Base-by-base conservation (phyloP, 2,329 filamentous ascomycete species). In the Aspergillus fumigatus region DNA sequence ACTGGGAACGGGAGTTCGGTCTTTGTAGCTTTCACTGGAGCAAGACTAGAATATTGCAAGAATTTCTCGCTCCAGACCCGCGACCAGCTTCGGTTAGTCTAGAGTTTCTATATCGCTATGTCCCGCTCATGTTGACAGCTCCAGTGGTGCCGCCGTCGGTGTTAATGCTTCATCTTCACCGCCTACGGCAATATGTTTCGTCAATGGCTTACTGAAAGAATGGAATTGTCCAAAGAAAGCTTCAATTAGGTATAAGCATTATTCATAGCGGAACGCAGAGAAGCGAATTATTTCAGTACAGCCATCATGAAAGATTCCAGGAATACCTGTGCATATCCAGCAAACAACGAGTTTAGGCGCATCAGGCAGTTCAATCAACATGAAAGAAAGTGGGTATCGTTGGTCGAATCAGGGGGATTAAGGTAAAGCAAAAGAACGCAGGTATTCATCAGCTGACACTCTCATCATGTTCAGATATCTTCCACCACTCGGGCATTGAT, bases 401-500 rank as follows among this genome's bases (percentile, higher is more conserved):
- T 57, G 60, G 55, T 55, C 54, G 57, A 52, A 61, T 41, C 52
- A 38, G 48, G 25, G 38, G 35, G 14, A 52, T 38, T 55, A 57
- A 53, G 48, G 49, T 41, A 56, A 56, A 23, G 58, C 52, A 59
- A 53, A 57, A 52, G 50, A 17, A 48, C 19, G n/a, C 29, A 27
- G 21, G 40, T 27, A 52, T 3, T 19, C 10, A 27, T 49, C 41
- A 10, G 14, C n/a, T 26, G 11, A 23, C 6, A 47, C 21, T 23
- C 14, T 21, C 40, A 26, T 52, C 27, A 32, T 25, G 43, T 50
- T 82, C 81, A 96, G 74, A 97, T 93, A 76, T 92, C 88, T 81
- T 97, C 90, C 63, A 96, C 82, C 41, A 96, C 81, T 58, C 85
- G 84, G 53, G 92, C 85, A 72, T 94, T 92, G 72, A 96, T 84